phyloP scores from a whole-genome alignment of 2,329 filamentous ascomycete genomes.

The Colletotrichum endophyticum region DNA sequence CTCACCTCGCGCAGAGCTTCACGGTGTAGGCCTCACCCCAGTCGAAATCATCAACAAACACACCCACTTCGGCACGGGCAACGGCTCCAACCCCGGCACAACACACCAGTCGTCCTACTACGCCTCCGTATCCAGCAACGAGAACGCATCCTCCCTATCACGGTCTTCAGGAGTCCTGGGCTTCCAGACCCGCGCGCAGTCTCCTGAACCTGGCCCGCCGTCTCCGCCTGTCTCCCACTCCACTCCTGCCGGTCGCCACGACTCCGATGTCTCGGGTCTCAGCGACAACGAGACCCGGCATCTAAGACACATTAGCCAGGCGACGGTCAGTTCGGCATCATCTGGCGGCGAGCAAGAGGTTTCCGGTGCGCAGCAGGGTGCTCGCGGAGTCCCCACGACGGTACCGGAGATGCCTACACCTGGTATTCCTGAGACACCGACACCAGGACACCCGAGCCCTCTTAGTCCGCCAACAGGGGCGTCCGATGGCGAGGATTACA shows the following conservation, averaged over 20 bases:
- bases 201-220: constrained; percentile 7
- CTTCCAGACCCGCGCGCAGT: constrained; percentile 5
- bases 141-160: constrained; percentile 20
- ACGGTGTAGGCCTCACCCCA: constrained; percentile 44
- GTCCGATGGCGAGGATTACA: constrained; percentile 28
- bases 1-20: constrained; percentile 48
- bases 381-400: background rate
- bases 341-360: background rate
- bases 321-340: constrained; percentile 38
- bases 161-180: constrained; percentile 17
- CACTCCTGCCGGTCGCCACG: constrained; percentile 24
- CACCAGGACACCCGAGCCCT: constrained; percentile 10
- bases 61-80: constrained; percentile 29
- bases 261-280: constrained; percentile 45
- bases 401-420: constrained; percentile 15
- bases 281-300: constrained; percentile 45
- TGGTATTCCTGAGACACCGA: constrained; percentile 12
- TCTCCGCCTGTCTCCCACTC: background rate
- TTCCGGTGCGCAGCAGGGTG: background rate
- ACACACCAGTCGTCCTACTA: constrained; percentile 34
- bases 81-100: constrained; percentile 24
- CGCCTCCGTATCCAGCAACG: constrained; percentile 21
- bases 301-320: constrained; percentile 45
- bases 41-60: constrained; percentile 43
- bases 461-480: constrained; percentile 30